Percentiles rank a stretch among this genome's conserved stretches.
Evolutionary conservation across 2,329 filamentous ascomycete species (phyloP).

Genomic region (Alternaria alternata): DNA sequence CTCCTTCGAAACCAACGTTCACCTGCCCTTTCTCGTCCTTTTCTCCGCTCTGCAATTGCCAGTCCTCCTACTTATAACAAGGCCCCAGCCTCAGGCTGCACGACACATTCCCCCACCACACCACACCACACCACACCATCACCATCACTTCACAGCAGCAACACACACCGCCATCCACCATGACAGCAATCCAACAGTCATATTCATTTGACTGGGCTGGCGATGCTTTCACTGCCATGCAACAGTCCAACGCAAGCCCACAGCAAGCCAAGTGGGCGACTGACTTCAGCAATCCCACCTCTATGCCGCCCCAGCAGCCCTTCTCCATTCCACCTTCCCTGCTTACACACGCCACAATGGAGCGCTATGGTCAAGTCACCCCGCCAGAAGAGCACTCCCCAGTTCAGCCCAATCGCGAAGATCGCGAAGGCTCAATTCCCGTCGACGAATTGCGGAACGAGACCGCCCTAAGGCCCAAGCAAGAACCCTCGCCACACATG

Average conservation of each 20-base stretch:
- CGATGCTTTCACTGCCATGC: conserved; percentile 38
- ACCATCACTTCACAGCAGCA: neutral
- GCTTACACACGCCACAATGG: conserved; percentile 36
- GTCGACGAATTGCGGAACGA: conserved; percentile 43
- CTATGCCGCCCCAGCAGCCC: conserved; percentile 14
- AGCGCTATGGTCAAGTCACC: conserved; percentile 48
- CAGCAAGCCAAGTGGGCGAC: conserved; percentile 34
- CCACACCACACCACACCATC: neutral
- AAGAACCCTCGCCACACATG: conserved; percentile 15
- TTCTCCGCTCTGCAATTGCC: neutral
- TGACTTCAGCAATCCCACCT: conserved; percentile 21
- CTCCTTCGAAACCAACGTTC: neutral
- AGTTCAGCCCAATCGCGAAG: conserved; percentile 17
- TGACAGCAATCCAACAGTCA: conserved; percentile 32
- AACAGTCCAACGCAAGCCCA: conserved; percentile 19
- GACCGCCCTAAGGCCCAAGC: conserved; percentile 31
- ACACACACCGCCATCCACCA: conserved; percentile 9
- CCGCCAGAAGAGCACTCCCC: conserved; percentile 49
- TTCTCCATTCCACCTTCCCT: conserved; percentile 43
- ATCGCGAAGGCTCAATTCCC: conserved; percentile 37
- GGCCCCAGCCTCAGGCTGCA: neutral
- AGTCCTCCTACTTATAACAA: neutral
- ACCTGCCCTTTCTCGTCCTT: neutral
- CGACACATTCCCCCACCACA: neutral
- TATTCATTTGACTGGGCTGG: conserved; percentile 39